These are phyloP conservation scores for Pseudogymnoascus sp. DNA, from an alignment of 2,329 filamentous ascomycete genomes.

Conservation along the genomic window DNA sequence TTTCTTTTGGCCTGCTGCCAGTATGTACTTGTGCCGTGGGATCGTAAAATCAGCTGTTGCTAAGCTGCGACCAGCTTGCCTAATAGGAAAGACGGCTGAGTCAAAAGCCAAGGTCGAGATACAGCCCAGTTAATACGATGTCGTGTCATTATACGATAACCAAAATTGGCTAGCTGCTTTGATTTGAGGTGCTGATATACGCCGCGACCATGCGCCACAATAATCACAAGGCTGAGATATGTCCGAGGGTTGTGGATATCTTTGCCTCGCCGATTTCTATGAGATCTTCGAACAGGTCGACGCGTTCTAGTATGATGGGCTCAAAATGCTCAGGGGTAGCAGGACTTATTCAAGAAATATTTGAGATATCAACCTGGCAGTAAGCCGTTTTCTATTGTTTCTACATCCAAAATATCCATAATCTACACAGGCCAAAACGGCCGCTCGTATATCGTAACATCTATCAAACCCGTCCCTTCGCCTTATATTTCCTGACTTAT, in stretches of 20 bases:
- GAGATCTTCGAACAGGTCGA: too few species aligned
- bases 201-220: background rate
- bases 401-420: background rate
- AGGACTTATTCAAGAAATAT: background rate
- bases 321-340: background rate
- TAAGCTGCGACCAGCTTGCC: background rate
- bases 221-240: background rate
- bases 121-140: background rate
- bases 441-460: conserved; percentile 1
- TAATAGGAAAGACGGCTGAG: background rate
- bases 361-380: background rate
- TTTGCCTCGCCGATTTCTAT: background rate
- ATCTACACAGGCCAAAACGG: background rate
- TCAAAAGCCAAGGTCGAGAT: background rate
- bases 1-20: background rate
- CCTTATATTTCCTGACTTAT: background rate
- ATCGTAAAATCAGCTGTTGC: background rate
- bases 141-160: background rate
- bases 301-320: background rate
- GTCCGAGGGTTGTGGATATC: background rate
- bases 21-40: background rate
- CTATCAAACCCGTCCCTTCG: background rate
- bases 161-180: background rate
- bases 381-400: background rate
- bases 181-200: background rate